Evolutionary conservation across 768 basidiomycete genomes (phyloP).

Genomic region (Lyophyllum atratum): DNA sequence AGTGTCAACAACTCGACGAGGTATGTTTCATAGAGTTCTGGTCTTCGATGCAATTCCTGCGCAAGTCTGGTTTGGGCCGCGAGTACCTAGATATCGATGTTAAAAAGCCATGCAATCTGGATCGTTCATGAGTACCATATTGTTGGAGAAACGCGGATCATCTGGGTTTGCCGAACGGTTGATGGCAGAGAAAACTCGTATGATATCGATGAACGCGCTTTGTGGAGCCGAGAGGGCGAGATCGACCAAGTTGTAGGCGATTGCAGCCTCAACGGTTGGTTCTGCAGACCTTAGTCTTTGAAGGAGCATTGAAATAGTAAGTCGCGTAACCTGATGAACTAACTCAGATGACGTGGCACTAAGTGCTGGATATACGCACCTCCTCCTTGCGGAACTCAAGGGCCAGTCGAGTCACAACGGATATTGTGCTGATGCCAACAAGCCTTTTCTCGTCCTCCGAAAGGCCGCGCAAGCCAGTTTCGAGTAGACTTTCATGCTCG

Average conservation of each 20-base stretch:
- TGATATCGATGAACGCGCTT: slow-evolving; percentile 79
- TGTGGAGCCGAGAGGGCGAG: slow-evolving; percentile 80
- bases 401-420: slow-evolving; percentile 85
- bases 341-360: not conserved
- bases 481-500: slow-evolving; percentile 57
- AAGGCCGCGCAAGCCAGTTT: slow-evolving; percentile 63
- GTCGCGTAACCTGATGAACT: slow-evolving; percentile 64
- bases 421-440: slow-evolving; percentile 88
- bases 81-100: slow-evolving; percentile 56
- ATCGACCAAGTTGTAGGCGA: slow-evolving; percentile 90
- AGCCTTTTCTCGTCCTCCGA: slow-evolving; percentile 85
- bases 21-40: slow-evolving; percentile 80
- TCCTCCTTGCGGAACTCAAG: slow-evolving; percentile 87
- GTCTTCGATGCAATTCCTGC: slow-evolving; percentile 69
- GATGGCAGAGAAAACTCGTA: slow-evolving; percentile 80
- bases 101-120: not conserved
- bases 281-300: slow-evolving; percentile 86
- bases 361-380: slow-evolving; percentile 36
- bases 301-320: slow-evolving; percentile 91
- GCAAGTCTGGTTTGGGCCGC: slow-evolving; percentile 91
- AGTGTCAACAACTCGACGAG: slow-evolving; percentile 82
- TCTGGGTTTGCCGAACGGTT: slow-evolving; percentile 87
- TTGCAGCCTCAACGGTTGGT: slow-evolving; percentile 86
- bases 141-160: slow-evolving; percentile 86
- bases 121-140: slow-evolving; percentile 58